Evolutionary conservation across 306 rosid species (phyloP).

Genomic region (Fragaria vesca): DNA sequence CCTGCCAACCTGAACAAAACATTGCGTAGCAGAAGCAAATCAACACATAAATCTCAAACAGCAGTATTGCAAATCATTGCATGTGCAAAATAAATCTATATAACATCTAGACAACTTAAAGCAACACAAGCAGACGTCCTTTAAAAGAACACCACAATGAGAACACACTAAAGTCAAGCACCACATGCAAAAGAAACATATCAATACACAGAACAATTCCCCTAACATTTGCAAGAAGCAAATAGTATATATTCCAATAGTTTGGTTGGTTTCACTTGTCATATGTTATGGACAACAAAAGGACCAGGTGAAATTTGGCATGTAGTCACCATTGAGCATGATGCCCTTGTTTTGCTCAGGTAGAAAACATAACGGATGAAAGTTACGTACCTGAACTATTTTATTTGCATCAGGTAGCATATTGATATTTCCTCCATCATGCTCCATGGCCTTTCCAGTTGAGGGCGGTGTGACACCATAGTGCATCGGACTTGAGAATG

Average conservation of each 20-base stretch:
- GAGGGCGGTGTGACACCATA: conserved; percentile 41
- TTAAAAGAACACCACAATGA: background rate
- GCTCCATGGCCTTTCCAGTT: conserved; percentile 49
- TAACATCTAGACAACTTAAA: background rate
- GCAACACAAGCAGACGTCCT: background rate
- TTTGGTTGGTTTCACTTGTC: background rate
- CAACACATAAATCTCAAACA: conserved; percentile 23
- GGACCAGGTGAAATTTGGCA: background rate
- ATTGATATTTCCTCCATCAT: conserved; percentile 59
- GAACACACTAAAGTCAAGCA: background rate
- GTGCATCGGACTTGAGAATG: conserved; percentile 51
- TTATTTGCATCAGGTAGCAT: conserved; percentile 53
- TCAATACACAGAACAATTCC: background rate
- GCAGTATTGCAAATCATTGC: conserved; percentile 11
- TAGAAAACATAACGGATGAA: background rate
- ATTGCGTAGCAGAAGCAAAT: conserved; percentile 34
- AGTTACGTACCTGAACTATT: conserved; percentile 50
- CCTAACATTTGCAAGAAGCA: conserved; percentile 3
- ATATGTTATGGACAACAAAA: background rate
- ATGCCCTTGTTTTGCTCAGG: conserved; percentile 2
- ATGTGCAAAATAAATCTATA: background rate
- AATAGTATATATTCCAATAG: background rate
- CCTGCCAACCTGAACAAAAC: conserved; percentile 63
- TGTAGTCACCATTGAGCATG: background rate
- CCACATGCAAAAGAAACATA: background rate